These are phyloP conservation scores for Auriscalpium microsporum DNA, from an alignment of 768 basidiomycete species.

Conservation along the genomic window DNA sequence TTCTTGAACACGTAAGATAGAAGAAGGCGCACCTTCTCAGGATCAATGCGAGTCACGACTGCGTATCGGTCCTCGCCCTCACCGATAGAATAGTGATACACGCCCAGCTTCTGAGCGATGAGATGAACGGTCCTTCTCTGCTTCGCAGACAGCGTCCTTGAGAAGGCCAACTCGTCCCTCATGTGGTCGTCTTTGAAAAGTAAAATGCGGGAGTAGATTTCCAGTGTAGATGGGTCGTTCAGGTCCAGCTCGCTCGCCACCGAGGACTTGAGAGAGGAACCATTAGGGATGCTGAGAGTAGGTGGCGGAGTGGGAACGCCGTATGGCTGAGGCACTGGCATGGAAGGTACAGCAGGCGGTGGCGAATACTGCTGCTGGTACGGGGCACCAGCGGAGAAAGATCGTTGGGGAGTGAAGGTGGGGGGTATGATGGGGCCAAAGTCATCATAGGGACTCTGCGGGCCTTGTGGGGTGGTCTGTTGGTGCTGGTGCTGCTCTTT, in stretches of 20 bases:
- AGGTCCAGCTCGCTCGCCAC: constrained; percentile 75
- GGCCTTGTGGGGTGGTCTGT: constrained; percentile 31
- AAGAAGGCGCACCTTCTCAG: constrained; percentile 53
- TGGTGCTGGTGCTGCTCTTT: constrained; percentile 51
- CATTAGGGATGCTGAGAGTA: constrained; percentile 44
- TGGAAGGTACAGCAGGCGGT: constrained; percentile 31
- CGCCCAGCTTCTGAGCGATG: constrained; percentile 92
- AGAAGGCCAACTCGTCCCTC: constrained; percentile 96
- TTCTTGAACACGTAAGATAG: background rate
- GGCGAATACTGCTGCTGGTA: constrained; percentile 67
- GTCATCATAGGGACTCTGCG: constrained; percentile 48
- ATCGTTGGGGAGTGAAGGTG: constrained; percentile 62
- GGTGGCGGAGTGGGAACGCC: constrained; percentile 42
- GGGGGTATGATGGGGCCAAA: constrained; percentile 52
- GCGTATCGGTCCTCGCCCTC: constrained; percentile 91
- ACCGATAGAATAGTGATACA: constrained; percentile 90
- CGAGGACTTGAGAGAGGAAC: constrained; percentile 53
- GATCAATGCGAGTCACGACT: constrained; percentile 87
- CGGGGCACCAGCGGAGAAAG: constrained; percentile 54
- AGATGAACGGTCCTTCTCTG: constrained; percentile 91
- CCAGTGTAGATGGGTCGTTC: constrained; percentile 91
- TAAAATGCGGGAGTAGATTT: constrained; percentile 93
- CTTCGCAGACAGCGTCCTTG: constrained; percentile 73
- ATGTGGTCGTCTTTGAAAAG: constrained; percentile 97
- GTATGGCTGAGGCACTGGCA: constrained; percentile 35